phyloP scores from a whole-genome alignment of 257 asterid genomes.

The Forsythia viridissima region DNA sequence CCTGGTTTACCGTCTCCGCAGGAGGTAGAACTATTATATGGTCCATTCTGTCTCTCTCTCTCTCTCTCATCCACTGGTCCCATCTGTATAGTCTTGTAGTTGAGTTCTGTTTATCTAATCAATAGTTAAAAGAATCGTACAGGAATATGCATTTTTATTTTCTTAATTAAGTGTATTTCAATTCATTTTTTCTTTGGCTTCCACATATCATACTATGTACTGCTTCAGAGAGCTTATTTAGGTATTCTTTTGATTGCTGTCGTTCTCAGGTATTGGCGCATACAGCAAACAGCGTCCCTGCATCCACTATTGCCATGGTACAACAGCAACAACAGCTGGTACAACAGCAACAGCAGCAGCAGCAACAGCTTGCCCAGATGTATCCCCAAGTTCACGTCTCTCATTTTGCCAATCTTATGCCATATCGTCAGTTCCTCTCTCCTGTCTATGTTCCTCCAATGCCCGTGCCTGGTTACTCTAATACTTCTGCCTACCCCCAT shows the following conservation, averaged over 20 bases:
- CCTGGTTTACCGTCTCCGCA: slow-evolving; percentile 71
- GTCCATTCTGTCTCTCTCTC: background rate
- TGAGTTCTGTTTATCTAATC: background rate
- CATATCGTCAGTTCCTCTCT: slow-evolving; percentile 74
- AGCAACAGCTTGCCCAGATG: slow-evolving; percentile 82
- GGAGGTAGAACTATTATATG: slow-evolving; percentile 57
- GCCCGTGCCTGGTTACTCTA: slow-evolving; percentile 89
- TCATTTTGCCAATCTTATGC: slow-evolving; percentile 83
- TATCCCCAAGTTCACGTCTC: slow-evolving; percentile 87
- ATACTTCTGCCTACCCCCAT: slow-evolving; percentile 80
- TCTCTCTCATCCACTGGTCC: background rate
- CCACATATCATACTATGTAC: background rate
- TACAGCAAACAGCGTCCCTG: slow-evolving; percentile 49
- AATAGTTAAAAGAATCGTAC: background rate
- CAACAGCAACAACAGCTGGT: slow-evolving; percentile 56
- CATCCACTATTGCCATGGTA: slow-evolving; percentile 65
- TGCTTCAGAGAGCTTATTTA: background rate
- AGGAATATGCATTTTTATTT: background rate
- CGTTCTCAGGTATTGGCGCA: slow-evolving; percentile 58
- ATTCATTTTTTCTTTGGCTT: background rate
- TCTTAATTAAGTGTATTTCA: background rate
- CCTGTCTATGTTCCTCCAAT: slow-evolving; percentile 88
- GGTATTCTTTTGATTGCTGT: slow-evolving; percentile 10
- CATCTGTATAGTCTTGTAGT: background rate
- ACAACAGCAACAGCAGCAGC: slow-evolving; percentile 41